These are phyloP conservation scores for Phytopythium chamaehyphon DNA, from an alignment of 352 stramenopile species.

Conservation along the genomic window DNA sequence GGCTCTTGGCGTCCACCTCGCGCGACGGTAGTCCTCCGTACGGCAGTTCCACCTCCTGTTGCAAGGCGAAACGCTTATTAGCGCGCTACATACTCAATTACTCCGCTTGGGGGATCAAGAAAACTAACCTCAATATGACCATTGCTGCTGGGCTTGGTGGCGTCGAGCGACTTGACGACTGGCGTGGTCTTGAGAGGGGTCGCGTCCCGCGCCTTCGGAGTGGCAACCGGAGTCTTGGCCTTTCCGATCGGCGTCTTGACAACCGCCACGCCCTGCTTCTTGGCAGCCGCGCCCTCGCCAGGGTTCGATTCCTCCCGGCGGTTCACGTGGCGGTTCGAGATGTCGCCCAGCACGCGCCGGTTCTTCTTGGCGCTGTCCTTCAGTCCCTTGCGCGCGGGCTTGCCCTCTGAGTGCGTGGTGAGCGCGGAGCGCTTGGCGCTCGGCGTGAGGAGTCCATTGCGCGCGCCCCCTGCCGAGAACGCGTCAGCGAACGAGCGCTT, in stretches of 20 bases:
- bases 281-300: neutral
- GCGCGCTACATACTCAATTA: too few relatives aligned
- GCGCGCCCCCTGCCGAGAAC: neutral
- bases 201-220: slow-evolving; percentile 13
- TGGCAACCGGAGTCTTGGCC: slow-evolving; percentile 19
- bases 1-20: slow-evolving; percentile 22
- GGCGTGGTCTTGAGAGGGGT: slow-evolving; percentile 11
- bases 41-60: slow-evolving; percentile 65
- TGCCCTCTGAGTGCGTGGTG: slow-evolving; percentile 34
- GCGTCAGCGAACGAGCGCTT: slow-evolving; percentile 4
- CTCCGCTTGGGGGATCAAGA: too few relatives aligned
- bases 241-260: slow-evolving; percentile 11
- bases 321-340: slow-evolving; percentile 70
- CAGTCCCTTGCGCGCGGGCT: slow-evolving; percentile 30
- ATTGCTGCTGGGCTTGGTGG: neutral
- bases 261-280: slow-evolving; percentile 22
- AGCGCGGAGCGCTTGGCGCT: slow-evolving; percentile 34
- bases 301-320: slow-evolving; percentile 12
- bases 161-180: slow-evolving; percentile 8
- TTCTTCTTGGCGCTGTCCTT: slow-evolving; percentile 38
- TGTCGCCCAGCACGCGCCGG: slow-evolving; percentile 64
- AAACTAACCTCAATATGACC: neutral
- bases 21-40: slow-evolving; percentile 57
- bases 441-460: neutral
- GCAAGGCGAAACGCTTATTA: too few relatives aligned